Evolutionary conservation across 2,329 filamentous ascomycete genomes (phyloP).

Genomic region (Ophiostoma sp.): DNA sequence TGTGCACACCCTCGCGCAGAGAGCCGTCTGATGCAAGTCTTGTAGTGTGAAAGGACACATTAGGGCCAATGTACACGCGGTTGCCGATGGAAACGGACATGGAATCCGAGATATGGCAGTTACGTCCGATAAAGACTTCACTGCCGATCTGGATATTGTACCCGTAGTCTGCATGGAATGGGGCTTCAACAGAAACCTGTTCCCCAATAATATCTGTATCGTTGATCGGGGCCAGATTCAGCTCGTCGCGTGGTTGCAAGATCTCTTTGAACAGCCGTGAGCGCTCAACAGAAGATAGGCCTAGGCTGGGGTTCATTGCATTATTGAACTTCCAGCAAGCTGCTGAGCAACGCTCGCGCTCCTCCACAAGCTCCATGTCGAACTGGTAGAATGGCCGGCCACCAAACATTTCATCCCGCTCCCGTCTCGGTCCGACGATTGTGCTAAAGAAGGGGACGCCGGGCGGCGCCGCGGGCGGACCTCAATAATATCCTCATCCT

Average conservation of each 20-base stretch:
- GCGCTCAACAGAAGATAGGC: slow-evolving; percentile 63
- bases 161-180: slow-evolving; percentile 90
- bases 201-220: slow-evolving; percentile 63
- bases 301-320: slow-evolving; percentile 66
- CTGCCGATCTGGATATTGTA: slow-evolving; percentile 89
- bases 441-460: slow-evolving; percentile 50
- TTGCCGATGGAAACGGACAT: slow-evolving; percentile 76
- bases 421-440: slow-evolving; percentile 39
- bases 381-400: slow-evolving; percentile 76
- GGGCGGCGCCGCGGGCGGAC: slow-evolving; percentile 36
- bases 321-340: slow-evolving; percentile 85
- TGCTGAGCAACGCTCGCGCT: slow-evolving; percentile 76
- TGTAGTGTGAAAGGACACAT: slow-evolving; percentile 78
- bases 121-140: slow-evolving; percentile 74
- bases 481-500: slow-evolving; percentile 9
- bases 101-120: slow-evolving; percentile 84
- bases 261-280: slow-evolving; percentile 67
- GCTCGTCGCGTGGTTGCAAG: slow-evolving; percentile 55
- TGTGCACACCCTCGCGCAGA: slow-evolving; percentile 66
- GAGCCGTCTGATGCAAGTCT: slow-evolving; percentile 68
- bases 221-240: slow-evolving; percentile 51
- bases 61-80: slow-evolving; percentile 69
- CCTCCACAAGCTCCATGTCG: slow-evolving; percentile 68
- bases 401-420: slow-evolving; percentile 86
- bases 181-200: slow-evolving; percentile 73